Evolutionary conservation across 306 rosid genomes (phyloP).

Genomic region (Cucumis cinereus): DNA sequence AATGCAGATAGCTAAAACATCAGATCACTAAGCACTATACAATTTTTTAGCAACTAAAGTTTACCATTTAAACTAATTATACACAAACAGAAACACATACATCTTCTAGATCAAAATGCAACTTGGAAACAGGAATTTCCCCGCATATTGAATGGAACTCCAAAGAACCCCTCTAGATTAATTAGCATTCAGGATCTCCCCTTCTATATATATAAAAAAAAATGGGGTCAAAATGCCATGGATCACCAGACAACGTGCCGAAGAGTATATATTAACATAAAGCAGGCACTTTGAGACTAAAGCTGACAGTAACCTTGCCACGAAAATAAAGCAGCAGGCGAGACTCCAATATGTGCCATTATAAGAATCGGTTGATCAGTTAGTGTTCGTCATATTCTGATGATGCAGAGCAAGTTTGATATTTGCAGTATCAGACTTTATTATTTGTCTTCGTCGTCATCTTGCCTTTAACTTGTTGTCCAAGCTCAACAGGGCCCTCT

Average conservation of each 20-base stretch:
- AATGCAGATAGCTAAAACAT: not conserved
- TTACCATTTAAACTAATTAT: not conserved
- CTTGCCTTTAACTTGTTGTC: slow-evolving; percentile 35
- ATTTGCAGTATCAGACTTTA: not conserved
- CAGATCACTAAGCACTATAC: not conserved
- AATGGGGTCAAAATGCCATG: not conserved
- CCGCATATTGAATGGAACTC: not conserved
- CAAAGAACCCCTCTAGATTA: slow-evolving; percentile 2
- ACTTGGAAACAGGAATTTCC: not conserved
- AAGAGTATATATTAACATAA: not conserved
- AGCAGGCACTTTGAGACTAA: not conserved
- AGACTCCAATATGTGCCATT: not conserved
- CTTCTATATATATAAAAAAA: not conserved
- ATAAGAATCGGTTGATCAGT: not conserved
- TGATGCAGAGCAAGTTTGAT: not conserved
- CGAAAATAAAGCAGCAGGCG: not conserved
- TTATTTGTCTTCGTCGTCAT: slow-evolving; percentile 7
- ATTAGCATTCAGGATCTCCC: slow-evolving; percentile 1
- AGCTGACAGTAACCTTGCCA: not conserved
- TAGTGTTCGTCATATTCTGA: not conserved
- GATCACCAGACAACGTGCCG: not conserved
- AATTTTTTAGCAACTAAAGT: not conserved
- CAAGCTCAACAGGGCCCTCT: slow-evolving; percentile 64
- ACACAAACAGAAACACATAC: not conserved
- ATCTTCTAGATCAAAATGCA: not conserved